These are phyloP conservation scores for Pisolithus orientalis DNA, from an alignment of 768 basidiomycete genomes.

Conservation along the genomic window DNA sequence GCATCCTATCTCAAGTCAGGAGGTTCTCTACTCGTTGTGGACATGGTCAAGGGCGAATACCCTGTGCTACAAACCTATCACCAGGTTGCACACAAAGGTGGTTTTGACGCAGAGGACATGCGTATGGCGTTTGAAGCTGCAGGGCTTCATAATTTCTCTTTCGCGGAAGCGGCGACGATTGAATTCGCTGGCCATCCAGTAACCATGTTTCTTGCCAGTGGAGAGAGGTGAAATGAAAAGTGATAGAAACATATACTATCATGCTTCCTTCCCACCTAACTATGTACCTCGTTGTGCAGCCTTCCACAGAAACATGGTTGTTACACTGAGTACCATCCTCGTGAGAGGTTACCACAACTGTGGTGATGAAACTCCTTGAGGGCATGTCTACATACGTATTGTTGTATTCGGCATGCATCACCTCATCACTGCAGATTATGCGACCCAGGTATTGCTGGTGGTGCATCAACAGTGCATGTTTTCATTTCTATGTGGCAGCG, in stretches of 20 bases:
- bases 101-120: slow-evolving; percentile 43
- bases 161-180: slow-evolving; percentile 26
- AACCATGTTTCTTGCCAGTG: slow-evolving; percentile 46
- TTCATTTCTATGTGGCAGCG: too few relatives aligned
- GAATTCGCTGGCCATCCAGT: slow-evolving; percentile 26
- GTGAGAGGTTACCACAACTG: too few relatives aligned
- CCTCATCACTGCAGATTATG: too few relatives aligned
- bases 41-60: slow-evolving; percentile 33
- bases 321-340: too few relatives aligned
- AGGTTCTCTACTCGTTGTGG: slow-evolving; percentile 49
- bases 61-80: slow-evolving; percentile 25
- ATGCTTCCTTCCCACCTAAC: too few relatives aligned
- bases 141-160: slow-evolving; percentile 38
- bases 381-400: too few relatives aligned
- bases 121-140: slow-evolving; percentile 40
- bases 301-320: neutral
- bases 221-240: slow-evolving; percentile 22
- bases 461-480: too few relatives aligned
- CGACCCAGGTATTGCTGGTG: too few relatives aligned
- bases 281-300: too few relatives aligned
- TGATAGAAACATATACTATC: too few relatives aligned
- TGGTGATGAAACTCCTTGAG: too few relatives aligned
- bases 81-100: slow-evolving; percentile 45
- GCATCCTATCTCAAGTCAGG: slow-evolving; percentile 49
- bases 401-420: too few relatives aligned